These are phyloP conservation scores for Diplodia sapinea DNA, from an alignment of 2,329 filamentous ascomycete genomes.

Conservation along the genomic window DNA sequence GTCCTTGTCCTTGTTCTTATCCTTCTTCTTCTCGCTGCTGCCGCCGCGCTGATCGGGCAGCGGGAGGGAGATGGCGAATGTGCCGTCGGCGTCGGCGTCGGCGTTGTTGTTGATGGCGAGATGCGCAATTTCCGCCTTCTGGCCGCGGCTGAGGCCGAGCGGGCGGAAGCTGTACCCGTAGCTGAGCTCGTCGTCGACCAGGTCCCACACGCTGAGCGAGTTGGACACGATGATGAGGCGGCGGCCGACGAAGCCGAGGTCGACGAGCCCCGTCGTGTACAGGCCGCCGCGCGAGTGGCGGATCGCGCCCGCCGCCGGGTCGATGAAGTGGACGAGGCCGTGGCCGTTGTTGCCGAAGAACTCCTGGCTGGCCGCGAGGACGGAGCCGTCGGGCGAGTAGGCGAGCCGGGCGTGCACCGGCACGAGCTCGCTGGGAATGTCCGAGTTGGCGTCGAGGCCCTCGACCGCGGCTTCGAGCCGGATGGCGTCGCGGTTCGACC, in stretches of 20 bases:
- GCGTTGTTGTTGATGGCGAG: slow-evolving; percentile 70
- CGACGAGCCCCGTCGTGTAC: slow-evolving; percentile 68
- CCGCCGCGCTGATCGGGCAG: slow-evolving; percentile 44
- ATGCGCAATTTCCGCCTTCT: slow-evolving; percentile 56
- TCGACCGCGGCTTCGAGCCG: slow-evolving; percentile 50
- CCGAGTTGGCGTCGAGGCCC: slow-evolving; percentile 36
- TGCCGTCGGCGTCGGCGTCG: slow-evolving; percentile 40
- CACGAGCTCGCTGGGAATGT: slow-evolving; percentile 43
- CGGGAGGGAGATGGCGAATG: slow-evolving; percentile 51
- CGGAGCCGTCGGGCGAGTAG: slow-evolving; percentile 64
- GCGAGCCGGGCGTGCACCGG: slow-evolving; percentile 68
- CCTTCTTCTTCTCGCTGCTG: slow-evolving; percentile 29
- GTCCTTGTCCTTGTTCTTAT: neutral
- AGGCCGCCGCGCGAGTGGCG: slow-evolving; percentile 71
- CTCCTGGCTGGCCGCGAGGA: slow-evolving; percentile 44
- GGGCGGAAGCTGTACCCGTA: slow-evolving; percentile 67
- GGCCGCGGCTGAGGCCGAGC: slow-evolving; percentile 44
- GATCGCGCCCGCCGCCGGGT: slow-evolving; percentile 71
- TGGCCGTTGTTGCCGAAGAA: slow-evolving; percentile 52
- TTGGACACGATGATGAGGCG: slow-evolving; percentile 78
- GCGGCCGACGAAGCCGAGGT: slow-evolving; percentile 73
- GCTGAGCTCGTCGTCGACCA: slow-evolving; percentile 76
- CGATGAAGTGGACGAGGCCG: slow-evolving; percentile 75
- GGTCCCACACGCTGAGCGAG: slow-evolving; percentile 78
- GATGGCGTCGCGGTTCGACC: slow-evolving; percentile 70